Conservation (phyloP, 2,329 filamentous ascomycete species). For the Arthroderma sp. region DNA sequence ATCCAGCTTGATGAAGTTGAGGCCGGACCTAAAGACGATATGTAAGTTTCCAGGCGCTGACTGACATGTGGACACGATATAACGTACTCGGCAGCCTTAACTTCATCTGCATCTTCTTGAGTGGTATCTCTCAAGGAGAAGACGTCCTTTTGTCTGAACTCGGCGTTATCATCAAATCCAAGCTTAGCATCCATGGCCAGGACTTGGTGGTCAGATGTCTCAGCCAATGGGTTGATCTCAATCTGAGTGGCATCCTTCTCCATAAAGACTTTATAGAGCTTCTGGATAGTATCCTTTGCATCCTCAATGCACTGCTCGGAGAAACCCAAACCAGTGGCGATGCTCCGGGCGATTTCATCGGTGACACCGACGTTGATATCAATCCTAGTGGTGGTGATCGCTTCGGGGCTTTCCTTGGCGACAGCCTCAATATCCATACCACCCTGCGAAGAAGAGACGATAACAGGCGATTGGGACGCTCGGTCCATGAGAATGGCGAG, state of each 20-base stretch:
- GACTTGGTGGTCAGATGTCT: conserved; percentile 96
- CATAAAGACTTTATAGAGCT: conserved; percentile 96
- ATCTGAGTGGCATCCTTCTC: conserved; percentile 99
- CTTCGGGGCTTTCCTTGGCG: conserved; percentile 92
- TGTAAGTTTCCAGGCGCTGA: conserved; percentile 1
- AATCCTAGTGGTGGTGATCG: conserved; percentile 86
- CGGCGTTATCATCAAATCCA: conserved; percentile 96
- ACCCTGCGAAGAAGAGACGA: conserved; percentile 94
- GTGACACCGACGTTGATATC: conserved; percentile 93
- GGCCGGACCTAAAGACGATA: conserved; percentile 39
- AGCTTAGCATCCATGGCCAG: conserved; percentile 99
- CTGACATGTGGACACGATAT: not conserved
- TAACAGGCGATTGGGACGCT: conserved; percentile 76
- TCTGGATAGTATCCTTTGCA: conserved; percentile 92
- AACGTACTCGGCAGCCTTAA: conserved; percentile 75
- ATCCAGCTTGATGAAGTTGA: conserved; percentile 99
- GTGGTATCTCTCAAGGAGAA: conserved; percentile 87
- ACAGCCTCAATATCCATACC: conserved; percentile 99
- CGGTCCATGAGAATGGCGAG: conserved; percentile 98
- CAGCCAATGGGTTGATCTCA: conserved; percentile 97
- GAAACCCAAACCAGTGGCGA: conserved; percentile 88
- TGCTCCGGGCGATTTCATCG: conserved; percentile 81
- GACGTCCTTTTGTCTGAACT: conserved; percentile 94
- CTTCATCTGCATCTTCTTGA: conserved; percentile 95
- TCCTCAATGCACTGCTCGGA: conserved; percentile 95